phyloP scores from a whole-genome alignment of 2,329 filamentous ascomycete species.

The Penicillium occitanis region DNA sequence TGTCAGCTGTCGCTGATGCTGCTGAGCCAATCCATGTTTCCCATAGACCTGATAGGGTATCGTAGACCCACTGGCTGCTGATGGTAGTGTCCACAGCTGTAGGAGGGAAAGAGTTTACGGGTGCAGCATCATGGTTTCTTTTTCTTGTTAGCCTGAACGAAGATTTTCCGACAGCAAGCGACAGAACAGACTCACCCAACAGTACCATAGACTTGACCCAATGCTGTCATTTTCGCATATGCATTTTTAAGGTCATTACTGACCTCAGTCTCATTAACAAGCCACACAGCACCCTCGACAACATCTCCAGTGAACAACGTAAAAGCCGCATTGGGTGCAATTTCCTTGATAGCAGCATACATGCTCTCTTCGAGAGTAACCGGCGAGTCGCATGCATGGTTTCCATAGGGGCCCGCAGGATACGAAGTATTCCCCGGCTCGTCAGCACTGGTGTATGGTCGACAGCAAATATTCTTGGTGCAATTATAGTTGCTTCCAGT shows the following conservation, averaged over 20 bases:
- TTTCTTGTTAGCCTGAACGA: background rate
- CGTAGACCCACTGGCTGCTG: slow-evolving; percentile 54
- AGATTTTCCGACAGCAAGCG: too few relatives aligned
- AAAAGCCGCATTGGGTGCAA: slow-evolving; percentile 49
- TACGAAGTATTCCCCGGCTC: slow-evolving; percentile 49
- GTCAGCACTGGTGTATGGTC: slow-evolving; percentile 51
- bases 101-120: slow-evolving; percentile 53
- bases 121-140: slow-evolving; percentile 56
- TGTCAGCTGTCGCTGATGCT: slow-evolving; percentile 36
- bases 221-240: slow-evolving; percentile 49
- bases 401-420: slow-evolving; percentile 54
- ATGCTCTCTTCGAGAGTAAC: slow-evolving; percentile 55
- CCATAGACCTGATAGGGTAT: slow-evolving; percentile 51
- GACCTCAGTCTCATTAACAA: slow-evolving; percentile 37
- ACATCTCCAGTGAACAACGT: slow-evolving; percentile 61
- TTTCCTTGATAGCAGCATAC: slow-evolving; percentile 42
- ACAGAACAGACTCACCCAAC: slow-evolving; percentile 36
- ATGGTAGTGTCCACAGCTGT: slow-evolving; percentile 40
- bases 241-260: slow-evolving; percentile 44
- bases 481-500: slow-evolving; percentile 57
- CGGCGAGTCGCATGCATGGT: slow-evolving; percentile 56
- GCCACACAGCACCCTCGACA: slow-evolving; percentile 51
- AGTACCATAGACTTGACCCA: slow-evolving; percentile 52
- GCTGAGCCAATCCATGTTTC: slow-evolving; percentile 49
- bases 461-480: slow-evolving; percentile 61